Percentiles rank a stretch among this genome's conserved stretches.
Evolutionary conservation across 345 rosid species (phyloP).

Genomic region (Melaleuca alternifolia): DNA sequence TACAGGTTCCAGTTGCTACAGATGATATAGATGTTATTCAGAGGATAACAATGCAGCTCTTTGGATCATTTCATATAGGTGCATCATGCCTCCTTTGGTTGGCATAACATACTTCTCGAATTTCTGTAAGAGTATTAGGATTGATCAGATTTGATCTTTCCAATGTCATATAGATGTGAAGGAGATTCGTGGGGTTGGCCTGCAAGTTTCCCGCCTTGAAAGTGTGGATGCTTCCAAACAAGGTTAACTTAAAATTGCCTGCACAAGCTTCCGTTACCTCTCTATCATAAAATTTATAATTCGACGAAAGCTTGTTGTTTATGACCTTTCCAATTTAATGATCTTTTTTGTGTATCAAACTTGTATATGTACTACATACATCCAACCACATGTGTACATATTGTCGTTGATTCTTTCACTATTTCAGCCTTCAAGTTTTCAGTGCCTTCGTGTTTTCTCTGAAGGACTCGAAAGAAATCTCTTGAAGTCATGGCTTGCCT

Average conservation of each 20-base stretch:
- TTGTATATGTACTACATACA: background rate
- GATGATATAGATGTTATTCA: conserved; percentile 67
- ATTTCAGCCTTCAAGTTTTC: background rate
- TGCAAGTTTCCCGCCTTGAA: conserved; percentile 94
- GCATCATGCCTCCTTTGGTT: background rate
- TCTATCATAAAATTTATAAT: background rate
- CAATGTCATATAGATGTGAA: conserved; percentile 38
- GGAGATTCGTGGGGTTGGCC: conserved; percentile 90
- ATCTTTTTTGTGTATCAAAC: background rate
- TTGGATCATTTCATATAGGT: conserved; percentile 67
- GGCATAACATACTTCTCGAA: background rate
- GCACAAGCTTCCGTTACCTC: background rate
- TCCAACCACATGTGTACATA: background rate
- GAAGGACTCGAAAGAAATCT: conserved; percentile 34
- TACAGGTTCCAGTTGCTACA: conserved; percentile 73
- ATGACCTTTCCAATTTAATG: background rate
- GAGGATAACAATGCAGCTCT: conserved; percentile 71
- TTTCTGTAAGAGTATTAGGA: background rate
- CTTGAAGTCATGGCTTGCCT: conserved; percentile 65
- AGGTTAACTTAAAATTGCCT: conserved; percentile 24
- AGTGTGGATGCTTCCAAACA: conserved; percentile 43
- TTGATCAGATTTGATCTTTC: background rate
- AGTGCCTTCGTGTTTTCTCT: conserved; percentile 2
- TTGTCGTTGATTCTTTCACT: background rate
- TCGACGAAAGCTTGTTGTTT: background rate